Conservation (phyloP, 2,329 filamentous ascomycete genomes). For the Colletotrichum aenigma region DNA sequence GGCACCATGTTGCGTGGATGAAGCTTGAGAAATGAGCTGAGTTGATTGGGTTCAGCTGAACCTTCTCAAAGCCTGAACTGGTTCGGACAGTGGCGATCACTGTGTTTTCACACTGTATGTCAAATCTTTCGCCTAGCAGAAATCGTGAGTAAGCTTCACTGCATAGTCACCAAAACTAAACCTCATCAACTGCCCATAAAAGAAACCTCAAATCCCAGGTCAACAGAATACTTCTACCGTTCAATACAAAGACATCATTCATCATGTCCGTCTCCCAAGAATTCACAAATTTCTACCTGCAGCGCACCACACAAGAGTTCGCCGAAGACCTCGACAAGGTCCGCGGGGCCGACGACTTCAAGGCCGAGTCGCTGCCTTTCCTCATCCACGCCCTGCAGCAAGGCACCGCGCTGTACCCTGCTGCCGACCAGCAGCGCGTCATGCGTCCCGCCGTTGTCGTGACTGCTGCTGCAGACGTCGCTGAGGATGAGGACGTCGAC, state of each 20-base stretch:
- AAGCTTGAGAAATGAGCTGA: not conserved
- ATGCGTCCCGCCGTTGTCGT: not conserved
- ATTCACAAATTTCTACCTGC: constrained; percentile 72
- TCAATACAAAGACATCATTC: not conserved
- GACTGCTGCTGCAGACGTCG: not conserved
- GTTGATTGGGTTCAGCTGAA: not conserved
- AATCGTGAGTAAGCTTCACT: not conserved
- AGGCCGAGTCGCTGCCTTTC: constrained; percentile 65
- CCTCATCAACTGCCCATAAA: not conserved
- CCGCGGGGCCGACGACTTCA: constrained; percentile 73
- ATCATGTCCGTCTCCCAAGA: constrained; percentile 24
- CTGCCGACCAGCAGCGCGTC: constrained; percentile 41
- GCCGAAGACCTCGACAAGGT: constrained; percentile 76
- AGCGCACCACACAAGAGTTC: constrained; percentile 71
- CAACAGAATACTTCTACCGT: not conserved
- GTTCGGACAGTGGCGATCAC: not conserved
- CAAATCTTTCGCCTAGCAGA: not conserved
- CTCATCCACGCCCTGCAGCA: constrained; percentile 73
- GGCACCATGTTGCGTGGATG: not conserved
- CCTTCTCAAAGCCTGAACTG: not conserved
- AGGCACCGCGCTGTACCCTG: constrained; percentile 65
- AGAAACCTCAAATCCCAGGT: not conserved
- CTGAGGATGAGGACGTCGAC: not conserved
- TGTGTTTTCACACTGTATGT: not conserved
- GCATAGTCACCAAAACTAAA: not conserved